A percentile compares a stretch with the other conserved stretches of the same genome.
Conservation (phyloP, 169 alveolate species). For the Cryptosporidium viatorum region DNA sequence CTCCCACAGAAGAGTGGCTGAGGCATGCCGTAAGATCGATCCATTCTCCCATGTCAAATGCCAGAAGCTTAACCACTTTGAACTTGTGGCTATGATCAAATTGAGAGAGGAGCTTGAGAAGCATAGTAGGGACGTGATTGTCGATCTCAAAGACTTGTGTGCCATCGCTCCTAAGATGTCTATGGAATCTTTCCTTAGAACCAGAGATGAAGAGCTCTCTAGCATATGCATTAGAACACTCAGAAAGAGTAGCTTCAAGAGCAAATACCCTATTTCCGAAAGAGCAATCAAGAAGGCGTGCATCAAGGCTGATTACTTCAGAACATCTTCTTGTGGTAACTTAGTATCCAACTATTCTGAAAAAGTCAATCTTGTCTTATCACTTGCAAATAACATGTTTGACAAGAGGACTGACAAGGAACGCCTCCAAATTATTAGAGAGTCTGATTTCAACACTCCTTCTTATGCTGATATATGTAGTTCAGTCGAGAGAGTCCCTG, state of each 20-base stretch:
- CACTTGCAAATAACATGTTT: slow-evolving; percentile 22
- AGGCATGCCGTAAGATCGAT: slow-evolving; percentile 69
- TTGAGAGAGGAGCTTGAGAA: slow-evolving; percentile 33
- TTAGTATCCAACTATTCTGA: not conserved
- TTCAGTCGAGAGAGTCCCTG: slow-evolving; percentile 10
- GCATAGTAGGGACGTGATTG: not conserved
- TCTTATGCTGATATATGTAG: slow-evolving; percentile 30
- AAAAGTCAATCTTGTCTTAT: not conserved
- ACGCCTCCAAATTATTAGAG: slow-evolving; percentile 26
- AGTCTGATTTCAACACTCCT: slow-evolving; percentile 10
- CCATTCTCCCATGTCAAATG: slow-evolving; percentile 54
- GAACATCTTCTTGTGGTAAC: slow-evolving; percentile 40
- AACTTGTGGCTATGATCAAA: slow-evolving; percentile 9
- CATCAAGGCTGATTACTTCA: slow-evolving; percentile 35
- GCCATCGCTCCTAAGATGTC: slow-evolving; percentile 14
- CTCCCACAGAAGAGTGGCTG: slow-evolving; percentile 25
- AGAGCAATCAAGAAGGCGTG: slow-evolving; percentile 57
- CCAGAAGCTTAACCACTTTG: slow-evolving; percentile 61
- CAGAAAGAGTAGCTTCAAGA: not conserved
- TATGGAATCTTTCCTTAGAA: slow-evolving; percentile 1
- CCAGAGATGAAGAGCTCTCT: slow-evolving; percentile 27
- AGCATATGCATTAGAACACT: slow-evolving; percentile 18
- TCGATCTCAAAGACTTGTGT: slow-evolving; percentile 63
- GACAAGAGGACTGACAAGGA: slow-evolving; percentile 33
- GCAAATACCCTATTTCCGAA: slow-evolving; percentile 3